Base-by-base conservation (phyloP, 2,329 filamentous ascomycete species). In the Pyrenochaeta sp. region DNA sequence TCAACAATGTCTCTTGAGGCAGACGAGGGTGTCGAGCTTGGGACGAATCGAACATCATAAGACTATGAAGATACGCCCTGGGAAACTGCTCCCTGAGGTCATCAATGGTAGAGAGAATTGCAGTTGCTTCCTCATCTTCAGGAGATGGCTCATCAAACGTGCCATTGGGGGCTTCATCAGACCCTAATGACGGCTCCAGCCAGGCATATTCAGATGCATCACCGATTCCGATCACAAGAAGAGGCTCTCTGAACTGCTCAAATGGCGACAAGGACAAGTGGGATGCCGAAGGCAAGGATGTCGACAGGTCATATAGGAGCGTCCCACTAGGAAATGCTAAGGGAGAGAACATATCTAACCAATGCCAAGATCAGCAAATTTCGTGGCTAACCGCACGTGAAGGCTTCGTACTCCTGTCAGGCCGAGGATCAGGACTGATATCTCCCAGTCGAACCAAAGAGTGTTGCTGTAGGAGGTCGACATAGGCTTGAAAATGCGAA, bases 301-400 rank as follows among this genome's bases (percentile, higher is more conserved):
- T 92, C 56, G 91, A 89, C 61, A 97, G 85, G 75, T 97, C 91
- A 83, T 95, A 97, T 69, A 97, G 85, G 60, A 98, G 90, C 71
- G 89, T 88, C 59, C 94, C 94, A 67, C 89, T 86, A 10, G 92
- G 93, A 77, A 95, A 97, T 13, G 91, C 91, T 71, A 95, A 82
- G 40, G 94, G 94, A 57, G 92, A 96, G 79, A 98, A 97, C 89
- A 95, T 93, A 78, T 92, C 93, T 97, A 76, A 52, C 59, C 37
- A 42, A 62, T 56, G 63, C 65, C 62, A 71, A 68, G 63, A 71
- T 77, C 65, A 77, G 74, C 62, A 64, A 61, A 70, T 47, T 43
- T 52, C 39, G 71, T 55, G 72, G 61, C 50, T 48, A 57, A 47
- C 44, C 42, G 60, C 52, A 50, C 44, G 54, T 64, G 42, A 46